phyloP scores from a whole-genome alignment of 495 filamentous ascomycete genomes.

The Trichocladium antarcticum region DNA sequence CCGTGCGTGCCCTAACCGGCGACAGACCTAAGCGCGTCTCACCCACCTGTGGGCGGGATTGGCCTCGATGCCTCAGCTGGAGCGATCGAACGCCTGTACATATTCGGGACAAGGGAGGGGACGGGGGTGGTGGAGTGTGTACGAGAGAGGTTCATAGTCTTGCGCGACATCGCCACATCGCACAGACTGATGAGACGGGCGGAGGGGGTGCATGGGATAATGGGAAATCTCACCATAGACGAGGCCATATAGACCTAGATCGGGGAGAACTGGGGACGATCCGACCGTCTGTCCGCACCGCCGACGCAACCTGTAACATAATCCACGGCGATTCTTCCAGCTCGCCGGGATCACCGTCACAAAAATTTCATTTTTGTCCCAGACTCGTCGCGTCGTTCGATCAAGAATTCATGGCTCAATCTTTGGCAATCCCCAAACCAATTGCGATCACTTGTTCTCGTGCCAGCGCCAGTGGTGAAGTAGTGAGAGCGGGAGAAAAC shows the following conservation, averaged over 20 bases:
- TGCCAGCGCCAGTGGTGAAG: no score
- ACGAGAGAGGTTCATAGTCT: constrained; percentile 21
- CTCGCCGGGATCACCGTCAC: constrained; percentile 19
- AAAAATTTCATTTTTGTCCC: constrained; percentile 23
- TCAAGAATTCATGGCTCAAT: neutral
- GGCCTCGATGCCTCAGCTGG: constrained; percentile 17
- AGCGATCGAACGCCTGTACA: constrained; percentile 23
- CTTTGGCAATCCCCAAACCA: neutral
- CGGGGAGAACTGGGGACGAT: constrained; percentile 23
- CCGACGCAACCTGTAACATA: constrained; percentile 26
- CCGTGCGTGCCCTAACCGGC: constrained; percentile 6
- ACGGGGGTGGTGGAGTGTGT: constrained; percentile 17
- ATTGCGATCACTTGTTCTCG: no score
- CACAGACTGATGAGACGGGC: constrained; percentile 16
- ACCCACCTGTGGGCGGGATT: constrained; percentile 12
- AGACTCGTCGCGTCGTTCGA: neutral
- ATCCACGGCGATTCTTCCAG: constrained; percentile 21
- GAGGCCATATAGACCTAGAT: constrained; percentile 31
- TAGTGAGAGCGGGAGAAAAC: no score
- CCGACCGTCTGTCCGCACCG: constrained; percentile 24
- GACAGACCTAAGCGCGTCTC: constrained; percentile 21
- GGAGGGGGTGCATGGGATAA: constrained; percentile 25
- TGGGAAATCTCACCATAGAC: constrained; percentile 30
- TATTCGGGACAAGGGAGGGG: constrained; percentile 15
- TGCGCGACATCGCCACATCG: constrained; percentile 16